Conservation (phyloP, 345 rosid species). For the Barbarea vulgaris region DNA sequence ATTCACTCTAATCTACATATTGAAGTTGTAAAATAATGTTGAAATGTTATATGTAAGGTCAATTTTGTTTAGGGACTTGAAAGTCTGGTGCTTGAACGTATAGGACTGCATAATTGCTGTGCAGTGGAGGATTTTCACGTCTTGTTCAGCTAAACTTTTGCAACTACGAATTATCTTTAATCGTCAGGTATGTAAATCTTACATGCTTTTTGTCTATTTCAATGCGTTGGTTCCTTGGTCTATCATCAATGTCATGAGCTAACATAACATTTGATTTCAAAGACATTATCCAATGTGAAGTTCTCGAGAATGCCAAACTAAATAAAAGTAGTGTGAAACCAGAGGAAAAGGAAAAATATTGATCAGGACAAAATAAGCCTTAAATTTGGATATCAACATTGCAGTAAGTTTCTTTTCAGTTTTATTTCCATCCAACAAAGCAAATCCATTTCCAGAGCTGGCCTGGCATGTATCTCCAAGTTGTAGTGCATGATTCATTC, state of each 20-base stretch:
- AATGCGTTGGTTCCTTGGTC: neutral
- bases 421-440: conserved; percentile 15
- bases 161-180: neutral
- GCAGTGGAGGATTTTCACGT: neutral
- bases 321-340: neutral
- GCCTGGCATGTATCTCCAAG: conserved; percentile 47
- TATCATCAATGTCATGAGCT: conserved; percentile 1
- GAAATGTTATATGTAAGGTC: conserved; percentile 9
- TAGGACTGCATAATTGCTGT: neutral
- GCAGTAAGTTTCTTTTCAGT: conserved; percentile 27
- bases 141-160: neutral
- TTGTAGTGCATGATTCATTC: conserved; percentile 34
- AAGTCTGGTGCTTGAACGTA: conserved; percentile 13
- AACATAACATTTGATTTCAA: neutral
- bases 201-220: conserved; percentile 3
- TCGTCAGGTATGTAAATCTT: conserved; percentile 16
- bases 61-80: conserved; percentile 8
- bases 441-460: conserved; percentile 51
- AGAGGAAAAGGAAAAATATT: neutral
- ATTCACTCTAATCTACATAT: neutral
- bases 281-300: neutral
- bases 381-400: conserved; percentile 33
- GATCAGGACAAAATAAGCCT: neutral
- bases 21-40: neutral
- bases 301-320: neutral